A percentile compares a stretch with the other conserved stretches of the same genome.
Conservation (phyloP, 495 filamentous ascomycete species). For the Mycothermus thermophilus region DNA sequence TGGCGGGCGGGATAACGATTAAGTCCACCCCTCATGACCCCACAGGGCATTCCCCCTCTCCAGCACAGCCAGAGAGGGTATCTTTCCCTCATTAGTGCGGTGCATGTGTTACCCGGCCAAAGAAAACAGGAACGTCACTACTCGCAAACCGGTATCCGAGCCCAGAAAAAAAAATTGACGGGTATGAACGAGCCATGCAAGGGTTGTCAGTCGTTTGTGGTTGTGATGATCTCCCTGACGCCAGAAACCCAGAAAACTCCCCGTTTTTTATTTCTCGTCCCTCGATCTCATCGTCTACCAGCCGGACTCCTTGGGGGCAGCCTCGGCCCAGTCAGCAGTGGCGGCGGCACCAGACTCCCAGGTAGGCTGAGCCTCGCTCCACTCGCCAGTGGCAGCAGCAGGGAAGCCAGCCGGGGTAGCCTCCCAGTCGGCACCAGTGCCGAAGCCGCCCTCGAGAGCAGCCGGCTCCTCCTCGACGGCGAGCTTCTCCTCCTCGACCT, state of each 20-base stretch:
- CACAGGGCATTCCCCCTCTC: conserved; percentile 90
- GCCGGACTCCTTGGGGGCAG: conserved; percentile 41
- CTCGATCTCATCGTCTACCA: conserved; percentile 42
- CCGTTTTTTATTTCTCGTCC: conserved; percentile 10
- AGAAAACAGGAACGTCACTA: conserved; percentile 2
- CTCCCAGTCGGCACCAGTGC: conserved; percentile 54
- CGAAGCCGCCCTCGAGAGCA: conserved; percentile 65
- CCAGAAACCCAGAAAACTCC: conserved; percentile 16
- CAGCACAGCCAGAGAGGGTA: conserved; percentile 32
- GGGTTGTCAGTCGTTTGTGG: no score
- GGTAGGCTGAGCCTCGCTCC: conserved; percentile 41
- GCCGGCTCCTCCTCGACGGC: conserved; percentile 70
- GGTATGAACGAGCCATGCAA: conserved; percentile 1
- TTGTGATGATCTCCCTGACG: no score
- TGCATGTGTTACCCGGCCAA: conserved; percentile 38
- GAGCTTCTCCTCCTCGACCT: conserved; percentile 54
- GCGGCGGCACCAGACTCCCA: conserved; percentile 51
- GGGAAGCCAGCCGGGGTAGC: conserved; percentile 48
- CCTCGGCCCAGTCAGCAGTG: conserved; percentile 55
- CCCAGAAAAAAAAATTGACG: conserved; percentile 6
- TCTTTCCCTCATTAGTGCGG: conserved; percentile 97
- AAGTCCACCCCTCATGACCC: conserved; percentile 42
- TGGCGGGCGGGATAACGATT: conserved; percentile 40
- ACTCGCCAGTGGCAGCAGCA: conserved; percentile 40
- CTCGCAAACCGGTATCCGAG: conserved; percentile 9